A percentile compares a stretch with the other conserved stretches of the same genome.
phyloP scores from a whole-genome alignment of 768 basidiomycete genomes.

The Artomyces pyxidatus region DNA sequence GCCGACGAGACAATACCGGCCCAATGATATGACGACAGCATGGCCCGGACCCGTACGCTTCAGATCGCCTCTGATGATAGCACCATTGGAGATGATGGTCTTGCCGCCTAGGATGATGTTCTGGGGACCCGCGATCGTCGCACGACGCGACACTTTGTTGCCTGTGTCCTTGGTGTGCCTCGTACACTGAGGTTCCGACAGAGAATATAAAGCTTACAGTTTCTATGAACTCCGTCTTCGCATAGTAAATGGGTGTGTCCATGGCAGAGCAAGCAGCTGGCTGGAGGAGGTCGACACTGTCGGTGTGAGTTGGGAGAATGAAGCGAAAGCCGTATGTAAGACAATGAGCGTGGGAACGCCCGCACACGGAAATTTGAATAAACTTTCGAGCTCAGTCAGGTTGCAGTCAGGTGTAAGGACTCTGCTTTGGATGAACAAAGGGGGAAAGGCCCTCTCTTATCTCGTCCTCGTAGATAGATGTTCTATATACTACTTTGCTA shows the following conservation, averaged over 20 bases:
- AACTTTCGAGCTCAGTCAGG: no score
- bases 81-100: conserved; percentile 85
- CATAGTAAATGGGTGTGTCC: conserved; percentile 73
- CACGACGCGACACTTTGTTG: conserved; percentile 91
- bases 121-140: conserved; percentile 86
- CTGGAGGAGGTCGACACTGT: background rate
- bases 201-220: conserved; percentile 39
- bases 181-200: background rate
- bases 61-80: conserved; percentile 91
- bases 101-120: conserved; percentile 98
- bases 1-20: conserved; percentile 87
- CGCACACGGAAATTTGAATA: no score
- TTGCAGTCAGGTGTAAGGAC: no score
- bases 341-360: no score
- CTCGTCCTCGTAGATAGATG: no score
- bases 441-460: no score
- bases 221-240: conserved; percentile 81
- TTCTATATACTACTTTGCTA: no score
- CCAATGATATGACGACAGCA: conserved; percentile 89
- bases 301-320: no score
- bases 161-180: conserved; percentile 77
- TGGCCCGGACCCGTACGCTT: conserved; percentile 84
- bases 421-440: no score
- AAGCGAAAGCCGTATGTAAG: no score
- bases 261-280: no score